Evolutionary conservation across 805 yeast genomes (phyloP), one percentile per base, ranked within the genome.

Genomic region (Monosporozyma servazzii): DNA sequence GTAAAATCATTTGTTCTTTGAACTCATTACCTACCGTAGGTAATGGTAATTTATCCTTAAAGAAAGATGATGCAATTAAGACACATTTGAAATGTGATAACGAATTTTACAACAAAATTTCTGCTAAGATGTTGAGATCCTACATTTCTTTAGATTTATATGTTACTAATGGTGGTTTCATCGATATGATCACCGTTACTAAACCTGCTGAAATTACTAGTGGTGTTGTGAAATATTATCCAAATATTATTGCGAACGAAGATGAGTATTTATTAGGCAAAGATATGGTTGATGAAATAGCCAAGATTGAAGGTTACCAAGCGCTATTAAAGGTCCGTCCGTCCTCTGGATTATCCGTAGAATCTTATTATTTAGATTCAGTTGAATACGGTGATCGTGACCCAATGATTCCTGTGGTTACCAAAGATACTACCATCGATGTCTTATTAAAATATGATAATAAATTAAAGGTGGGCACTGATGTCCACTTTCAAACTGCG

Each of bases 401-500:
- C 60, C 91, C 93, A 6, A 67, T 71, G n/a, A 66, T 87, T n/a
- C 88, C 95, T 0, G 71, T 79, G 5, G 67, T 88, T 29, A 75
- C 75, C 42, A 74, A 76, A 17, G 81, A 86, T 56, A 83, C 85
- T 45, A 75, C 84, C 5, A 66, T 88, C 47, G 84, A 87, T 9
- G 83, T 87, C 2, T 75, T 88, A 49, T 80, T 91, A 59, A 76
- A 75, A 46, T 85, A 87, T 61, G 96, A 89, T 62, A 88, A 88
- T 3, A 80, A 80, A 54, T 54, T 63, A 15, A 79, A 82, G 52
- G 73, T 85, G 1, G 80, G 80, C 54, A 74, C 77, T 39, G 96
- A 89, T 65, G 86, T 88, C 21, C 93, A 88, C 65, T 88, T 91
- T 72, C 99, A 93, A 69, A 85, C 87, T 1, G 97, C 98, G 0